Conservation (phyloP, 2,329 filamentous ascomycete genomes). For the Orbilia oligospora region DNA sequence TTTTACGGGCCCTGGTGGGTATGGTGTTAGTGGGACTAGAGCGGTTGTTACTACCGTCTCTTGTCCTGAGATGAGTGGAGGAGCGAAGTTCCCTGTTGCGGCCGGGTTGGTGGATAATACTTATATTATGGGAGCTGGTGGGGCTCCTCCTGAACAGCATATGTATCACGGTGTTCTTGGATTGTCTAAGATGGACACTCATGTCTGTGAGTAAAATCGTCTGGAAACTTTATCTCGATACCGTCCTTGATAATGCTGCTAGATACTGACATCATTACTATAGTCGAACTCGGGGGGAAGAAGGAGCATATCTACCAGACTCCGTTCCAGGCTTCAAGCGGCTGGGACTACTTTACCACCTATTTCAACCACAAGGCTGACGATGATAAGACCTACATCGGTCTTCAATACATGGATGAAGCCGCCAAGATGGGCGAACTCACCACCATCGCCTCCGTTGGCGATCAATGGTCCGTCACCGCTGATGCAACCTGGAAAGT, state of each 20-base stretch:
- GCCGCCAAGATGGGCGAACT: background rate
- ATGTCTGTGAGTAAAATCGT: slow-evolving; percentile 24
- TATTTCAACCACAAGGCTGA: slow-evolving; percentile 38
- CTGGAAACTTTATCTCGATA: background rate
- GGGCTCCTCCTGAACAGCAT: slow-evolving; percentile 4
- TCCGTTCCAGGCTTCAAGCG: slow-evolving; percentile 28
- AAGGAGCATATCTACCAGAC: slow-evolving; percentile 19
- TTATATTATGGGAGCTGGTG: slow-evolving; percentile 12
- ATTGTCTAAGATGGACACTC: slow-evolving; percentile 34
- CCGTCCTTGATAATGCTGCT: background rate
- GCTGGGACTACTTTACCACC: slow-evolving; percentile 46
- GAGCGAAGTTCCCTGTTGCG: slow-evolving; percentile 30
- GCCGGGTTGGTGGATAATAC: slow-evolving; percentile 43
- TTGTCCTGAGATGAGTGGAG: background rate
- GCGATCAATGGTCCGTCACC: slow-evolving; percentile 27
- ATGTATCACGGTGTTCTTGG: slow-evolving; percentile 42
- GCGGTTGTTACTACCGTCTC: slow-evolving; percentile 20
- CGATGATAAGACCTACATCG: slow-evolving; percentile 37
- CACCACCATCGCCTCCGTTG: background rate
- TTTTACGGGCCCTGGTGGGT: slow-evolving; percentile 23
- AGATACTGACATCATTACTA: background rate
- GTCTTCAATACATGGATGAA: slow-evolving; percentile 34
- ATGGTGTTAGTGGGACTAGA: slow-evolving; percentile 28
- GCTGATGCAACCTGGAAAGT: slow-evolving; percentile 41
- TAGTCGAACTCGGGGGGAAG: background rate